phyloP scores from a whole-genome alignment of 345 rosid genomes.

The Dipteronia sinensis region DNA sequence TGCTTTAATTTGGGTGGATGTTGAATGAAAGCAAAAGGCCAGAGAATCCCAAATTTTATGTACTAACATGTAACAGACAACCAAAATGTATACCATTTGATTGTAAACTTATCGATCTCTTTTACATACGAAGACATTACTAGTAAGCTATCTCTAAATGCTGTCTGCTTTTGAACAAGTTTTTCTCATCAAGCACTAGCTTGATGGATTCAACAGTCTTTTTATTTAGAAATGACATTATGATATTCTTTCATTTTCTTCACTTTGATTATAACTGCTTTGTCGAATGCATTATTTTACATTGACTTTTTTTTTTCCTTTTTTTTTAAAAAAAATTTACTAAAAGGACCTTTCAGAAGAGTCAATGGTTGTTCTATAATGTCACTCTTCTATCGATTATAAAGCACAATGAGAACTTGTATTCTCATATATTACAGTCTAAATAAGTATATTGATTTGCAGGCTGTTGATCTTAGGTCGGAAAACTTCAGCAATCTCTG shows the following conservation, averaged over 20 bases:
- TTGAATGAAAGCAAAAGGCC: not conserved
- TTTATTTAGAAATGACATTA: not conserved
- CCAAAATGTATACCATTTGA: not conserved
- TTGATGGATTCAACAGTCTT: not conserved
- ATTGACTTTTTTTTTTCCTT: slow-evolving; percentile 14
- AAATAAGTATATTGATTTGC: slow-evolving; percentile 33
- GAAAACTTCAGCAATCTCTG: slow-evolving; percentile 49
- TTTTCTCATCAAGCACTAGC: not conserved
- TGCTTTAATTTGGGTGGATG: slow-evolving; percentile 5
- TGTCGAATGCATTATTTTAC: not conserved
- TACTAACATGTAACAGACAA: not conserved
- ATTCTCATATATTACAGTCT: slow-evolving; percentile 24
- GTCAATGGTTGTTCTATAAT: slow-evolving; percentile 24
- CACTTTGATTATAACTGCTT: slow-evolving; percentile 13
- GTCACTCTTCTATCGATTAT: slow-evolving; percentile 19
- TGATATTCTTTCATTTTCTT: not conserved
- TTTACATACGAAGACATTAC: slow-evolving; percentile 14
- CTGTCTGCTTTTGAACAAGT: slow-evolving; percentile 5
- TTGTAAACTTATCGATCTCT: not conserved
- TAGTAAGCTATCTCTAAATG: not conserved
- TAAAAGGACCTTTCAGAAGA: slow-evolving; percentile 36
- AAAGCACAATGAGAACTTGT: slow-evolving; percentile 11
- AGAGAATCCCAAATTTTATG: not conserved
- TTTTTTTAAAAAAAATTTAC: too few species aligned
- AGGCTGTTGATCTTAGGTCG: slow-evolving; percentile 80